Evolutionary conservation across 305 asterid genomes (phyloP), one percentile per base, ranked within the genome.

Genomic region (Solanum aculeatissimum): DNA sequence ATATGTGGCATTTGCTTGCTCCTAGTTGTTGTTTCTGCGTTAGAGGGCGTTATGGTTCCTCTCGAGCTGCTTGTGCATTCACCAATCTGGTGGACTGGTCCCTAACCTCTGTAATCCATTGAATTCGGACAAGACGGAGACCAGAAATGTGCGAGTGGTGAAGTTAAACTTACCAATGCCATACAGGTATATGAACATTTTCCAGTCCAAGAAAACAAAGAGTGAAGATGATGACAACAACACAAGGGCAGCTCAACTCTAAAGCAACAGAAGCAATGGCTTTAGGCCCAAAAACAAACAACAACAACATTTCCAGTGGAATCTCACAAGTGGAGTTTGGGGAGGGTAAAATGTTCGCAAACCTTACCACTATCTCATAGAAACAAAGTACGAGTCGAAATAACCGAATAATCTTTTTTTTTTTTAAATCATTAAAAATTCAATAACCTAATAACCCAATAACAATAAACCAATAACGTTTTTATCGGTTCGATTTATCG

Each of bases 21-120:
- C 65, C 85, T 93, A 53, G 89, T 19, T 86, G 88, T 85, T 97
- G 98, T 92, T 97, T 98, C 92, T 97, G 98, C 84, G 27, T 92
- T 32, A 87, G 88, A 16, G 75, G 89, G 65, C 84, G 14, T 32
- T 94, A 94, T 68, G 98, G 97, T 89, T 94, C 92, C 85, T 93
- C 98, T 35, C 88, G 85, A 88, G 83, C 87, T 58, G 97, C 96
- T 88, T 97, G 94, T 83, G 95, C 92, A 40, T 92, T 54, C 92
- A 95, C 70, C 98, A 96, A 74, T 95, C 99, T 9, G 99, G 97
- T 18, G 98, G 97, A 0, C 84, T 84, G 92, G 98, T 95, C 43
- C 99, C 98, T 85, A 87, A 89, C 71, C 94, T 95, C 78, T 97
- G 99, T 91, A 94, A 91, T 87, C 99, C 98, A 2, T 95, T 91